A percentile compares a stretch with the other conserved stretches of the same genome.
phyloP scores from a whole-genome alignment of 768 basidiomycete species.

The Rhodotorula kratochvilovae region DNA sequence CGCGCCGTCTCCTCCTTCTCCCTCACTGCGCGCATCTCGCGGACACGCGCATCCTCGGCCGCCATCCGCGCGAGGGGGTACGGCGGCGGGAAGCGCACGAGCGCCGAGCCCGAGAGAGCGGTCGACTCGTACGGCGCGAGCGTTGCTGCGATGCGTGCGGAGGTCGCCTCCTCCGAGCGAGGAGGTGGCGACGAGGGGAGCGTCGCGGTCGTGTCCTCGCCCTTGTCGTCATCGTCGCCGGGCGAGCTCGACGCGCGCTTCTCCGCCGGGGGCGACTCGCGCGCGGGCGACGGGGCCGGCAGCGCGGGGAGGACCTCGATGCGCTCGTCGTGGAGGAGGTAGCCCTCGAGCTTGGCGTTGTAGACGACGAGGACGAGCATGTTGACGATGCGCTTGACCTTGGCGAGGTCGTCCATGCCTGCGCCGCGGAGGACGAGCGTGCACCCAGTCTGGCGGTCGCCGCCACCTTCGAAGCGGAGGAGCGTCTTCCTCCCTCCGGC shows the following conservation, averaged over 20 bases:
- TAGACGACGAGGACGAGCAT: constrained; percentile 89
- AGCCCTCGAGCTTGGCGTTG: constrained; percentile 81
- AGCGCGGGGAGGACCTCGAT: constrained; percentile 41
- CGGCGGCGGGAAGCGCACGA: constrained; percentile 85
- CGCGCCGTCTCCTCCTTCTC: constrained; percentile 36
- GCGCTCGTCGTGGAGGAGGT: constrained; percentile 49
- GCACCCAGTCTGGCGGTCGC: constrained; percentile 84
- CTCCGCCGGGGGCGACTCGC: not conserved
- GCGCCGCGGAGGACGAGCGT: constrained; percentile 88
- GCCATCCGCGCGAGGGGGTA: constrained; percentile 83
- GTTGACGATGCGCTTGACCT: constrained; percentile 85
- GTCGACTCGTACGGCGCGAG: constrained; percentile 66
- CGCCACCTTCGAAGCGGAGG: constrained; percentile 98
- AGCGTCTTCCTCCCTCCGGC: constrained; percentile 92
- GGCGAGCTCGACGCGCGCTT: not conserved
- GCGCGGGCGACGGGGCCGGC: not conserved
- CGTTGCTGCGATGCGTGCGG: constrained; percentile 1
- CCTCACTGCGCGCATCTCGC: constrained; percentile 24
- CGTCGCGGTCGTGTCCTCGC: not conserved
- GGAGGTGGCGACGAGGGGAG: not conserved
- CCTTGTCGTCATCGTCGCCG: not conserved
- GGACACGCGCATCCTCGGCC: constrained; percentile 67
- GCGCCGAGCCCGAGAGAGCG: constrained; percentile 89
- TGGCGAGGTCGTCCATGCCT: constrained; percentile 69
- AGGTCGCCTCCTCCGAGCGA: not conserved